A percentile compares a stretch with the other conserved stretches of the same genome.
Conservation (phyloP, 257 asterid species). For the Nicotiana sylvestris region DNA sequence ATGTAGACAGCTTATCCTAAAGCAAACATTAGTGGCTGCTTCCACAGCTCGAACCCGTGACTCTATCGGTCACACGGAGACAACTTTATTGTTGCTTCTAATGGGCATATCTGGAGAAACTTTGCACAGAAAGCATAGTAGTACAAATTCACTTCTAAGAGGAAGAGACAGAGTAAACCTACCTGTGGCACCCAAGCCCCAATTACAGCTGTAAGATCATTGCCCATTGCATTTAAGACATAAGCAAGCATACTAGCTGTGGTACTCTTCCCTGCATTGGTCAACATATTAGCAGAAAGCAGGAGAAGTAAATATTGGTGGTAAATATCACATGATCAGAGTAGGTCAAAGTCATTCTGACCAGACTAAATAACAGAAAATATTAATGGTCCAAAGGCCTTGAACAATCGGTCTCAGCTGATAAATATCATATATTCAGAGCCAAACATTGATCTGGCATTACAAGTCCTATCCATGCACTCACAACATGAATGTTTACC, state of each 20-base stretch:
- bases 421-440: not conserved
- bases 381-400: not conserved
- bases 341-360: not conserved
- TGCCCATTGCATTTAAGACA: conserved; percentile 33
- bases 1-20: no score
- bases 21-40: no score
- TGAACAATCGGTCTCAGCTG: not conserved
- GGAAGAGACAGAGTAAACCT: conserved; percentile 4
- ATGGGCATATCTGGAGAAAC: not conserved
- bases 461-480: not conserved
- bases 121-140: not conserved
- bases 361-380: not conserved
- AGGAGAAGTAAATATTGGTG: not conserved
- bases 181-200: conserved; percentile 46
- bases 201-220: conserved; percentile 37
- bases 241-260: conserved; percentile 38
- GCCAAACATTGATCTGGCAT: not conserved
- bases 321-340: not conserved
- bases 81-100: not conserved
- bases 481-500: conserved; percentile 1
- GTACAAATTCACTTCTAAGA: not conserved
- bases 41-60: no score
- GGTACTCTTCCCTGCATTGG: conserved; percentile 34
- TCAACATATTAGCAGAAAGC: not conserved
- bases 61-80: no score